phyloP scores from a whole-genome alignment of 2,329 filamentous ascomycete species.

The Diaporthe sp. region DNA sequence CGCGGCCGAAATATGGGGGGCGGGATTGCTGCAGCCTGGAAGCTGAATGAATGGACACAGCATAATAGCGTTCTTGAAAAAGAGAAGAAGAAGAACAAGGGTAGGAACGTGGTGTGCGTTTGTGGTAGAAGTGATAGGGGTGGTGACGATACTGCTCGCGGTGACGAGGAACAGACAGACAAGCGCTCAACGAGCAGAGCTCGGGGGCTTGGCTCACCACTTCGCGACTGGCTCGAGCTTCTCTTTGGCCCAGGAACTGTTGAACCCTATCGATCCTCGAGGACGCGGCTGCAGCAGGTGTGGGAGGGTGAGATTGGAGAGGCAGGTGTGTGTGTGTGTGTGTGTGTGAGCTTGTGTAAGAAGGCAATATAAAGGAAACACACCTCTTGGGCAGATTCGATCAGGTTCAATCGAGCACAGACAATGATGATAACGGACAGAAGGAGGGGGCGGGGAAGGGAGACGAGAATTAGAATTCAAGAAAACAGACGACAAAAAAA shows the following conservation, averaged over 20 bases:
- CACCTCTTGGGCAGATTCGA: neutral
- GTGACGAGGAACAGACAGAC: neutral
- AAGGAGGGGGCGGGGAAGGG: neutral
- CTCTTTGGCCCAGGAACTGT: neutral
- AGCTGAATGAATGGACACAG: neutral
- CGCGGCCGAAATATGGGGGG: constrained; percentile 5
- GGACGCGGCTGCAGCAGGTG: neutral
- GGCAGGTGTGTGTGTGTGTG: neutral
- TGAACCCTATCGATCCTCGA: constrained; percentile 17
- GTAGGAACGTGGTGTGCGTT: neutral
- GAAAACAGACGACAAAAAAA: too few relatives aligned
- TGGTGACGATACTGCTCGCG: neutral
- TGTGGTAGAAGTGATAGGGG: too few relatives aligned
- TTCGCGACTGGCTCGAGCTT: constrained; percentile 18
- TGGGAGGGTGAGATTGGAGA: neutral
- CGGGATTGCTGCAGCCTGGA: constrained; percentile 8
- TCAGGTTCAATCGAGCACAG: constrained; percentile 4
- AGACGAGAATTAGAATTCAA: neutral
- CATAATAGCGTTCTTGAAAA: neutral
- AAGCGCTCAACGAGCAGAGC: neutral
- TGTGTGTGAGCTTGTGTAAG: neutral
- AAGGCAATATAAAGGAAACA: neutral
- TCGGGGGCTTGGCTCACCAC: constrained; percentile 6
- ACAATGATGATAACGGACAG: neutral
- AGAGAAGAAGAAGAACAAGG: neutral